Evolutionary conservation across 352 stramenopile species (phyloP).

Genomic region (Pythium rhizo-oryzae): DNA sequence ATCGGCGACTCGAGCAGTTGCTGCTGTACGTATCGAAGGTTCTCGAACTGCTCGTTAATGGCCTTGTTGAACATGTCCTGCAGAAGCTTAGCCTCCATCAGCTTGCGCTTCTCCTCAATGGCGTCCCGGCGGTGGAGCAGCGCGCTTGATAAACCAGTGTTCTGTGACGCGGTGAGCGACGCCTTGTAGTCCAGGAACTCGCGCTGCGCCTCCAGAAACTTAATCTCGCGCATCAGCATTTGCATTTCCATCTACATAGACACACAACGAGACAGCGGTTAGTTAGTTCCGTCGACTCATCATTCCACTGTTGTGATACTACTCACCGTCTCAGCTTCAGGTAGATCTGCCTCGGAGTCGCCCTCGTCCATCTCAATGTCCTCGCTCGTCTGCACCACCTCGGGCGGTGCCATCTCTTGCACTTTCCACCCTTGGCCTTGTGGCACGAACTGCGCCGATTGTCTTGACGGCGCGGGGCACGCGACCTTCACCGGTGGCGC

Average conservation of each 20-base stretch:
- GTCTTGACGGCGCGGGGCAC: neutral
- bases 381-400: neutral
- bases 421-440: neutral
- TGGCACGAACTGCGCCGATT: neutral
- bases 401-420: neutral
- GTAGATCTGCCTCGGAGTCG: neutral
- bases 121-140: conserved; percentile 16
- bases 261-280: neutral
- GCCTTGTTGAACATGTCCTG: conserved; percentile 37
- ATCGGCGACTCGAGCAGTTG: conserved; percentile 49
- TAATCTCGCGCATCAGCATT: conserved; percentile 44
- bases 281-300: neutral
- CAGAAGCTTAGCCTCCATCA: conserved; percentile 35
- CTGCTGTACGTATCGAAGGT: conserved; percentile 38
- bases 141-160: conserved; percentile 3
- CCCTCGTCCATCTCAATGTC: neutral
- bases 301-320: neutral
- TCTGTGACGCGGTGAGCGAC: conserved; percentile 10
- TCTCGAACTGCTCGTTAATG: conserved; percentile 43
- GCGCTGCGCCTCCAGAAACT: conserved; percentile 59
- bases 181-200: conserved; percentile 56
- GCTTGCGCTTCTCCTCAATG: conserved; percentile 31
- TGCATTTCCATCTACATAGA: conserved; percentile 30
- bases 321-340: neutral
- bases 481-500: neutral